These are phyloP conservation scores for Filosporella fistucella DNA, from an alignment of 495 filamentous ascomycete species.

Conservation along the genomic window DNA sequence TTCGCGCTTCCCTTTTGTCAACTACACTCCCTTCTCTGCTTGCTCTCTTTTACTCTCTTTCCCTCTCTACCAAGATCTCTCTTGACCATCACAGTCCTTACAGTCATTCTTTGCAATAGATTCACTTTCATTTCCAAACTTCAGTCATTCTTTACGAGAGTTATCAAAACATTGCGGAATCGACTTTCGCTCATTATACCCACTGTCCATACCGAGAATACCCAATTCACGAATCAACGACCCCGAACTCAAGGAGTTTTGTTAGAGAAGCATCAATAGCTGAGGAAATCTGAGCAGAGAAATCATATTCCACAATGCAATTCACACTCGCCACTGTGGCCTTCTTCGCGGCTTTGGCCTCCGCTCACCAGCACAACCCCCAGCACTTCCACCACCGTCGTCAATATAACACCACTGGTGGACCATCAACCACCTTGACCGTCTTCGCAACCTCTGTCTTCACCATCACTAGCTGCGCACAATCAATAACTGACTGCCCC, in stretches of 20 bases:
- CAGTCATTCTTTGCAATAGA: slow-evolving; percentile 20
- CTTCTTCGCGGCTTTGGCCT: slow-evolving; percentile 43
- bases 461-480: slow-evolving; percentile 29
- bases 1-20: slow-evolving; percentile 11
- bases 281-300: slow-evolving; percentile 12
- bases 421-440: slow-evolving; percentile 28
- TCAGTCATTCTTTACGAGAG: slow-evolving; percentile 26
- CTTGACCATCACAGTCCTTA: slow-evolving; percentile 25
- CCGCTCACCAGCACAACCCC: slow-evolving; percentile 27
- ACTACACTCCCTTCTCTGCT: slow-evolving; percentile 1
- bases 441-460: slow-evolving; percentile 28
- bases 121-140: slow-evolving; percentile 18
- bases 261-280: slow-evolving; percentile 26
- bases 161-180: slow-evolving; percentile 24
- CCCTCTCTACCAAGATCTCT: slow-evolving; percentile 23
- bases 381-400: slow-evolving; percentile 27
- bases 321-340: slow-evolving; percentile 40
- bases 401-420: slow-evolving; percentile 15
- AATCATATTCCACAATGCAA: slow-evolving; percentile 21
- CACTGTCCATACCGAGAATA: slow-evolving; percentile 7
- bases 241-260: background rate
- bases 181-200: slow-evolving; percentile 28
- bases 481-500: slow-evolving; percentile 30
- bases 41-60: slow-evolving; percentile 11
- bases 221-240: slow-evolving; percentile 11